A percentile compares a stretch with the other conserved stretches of the same genome.
Conservation (phyloP, 208 protist species). For the Naegleria fowleri region DNA sequence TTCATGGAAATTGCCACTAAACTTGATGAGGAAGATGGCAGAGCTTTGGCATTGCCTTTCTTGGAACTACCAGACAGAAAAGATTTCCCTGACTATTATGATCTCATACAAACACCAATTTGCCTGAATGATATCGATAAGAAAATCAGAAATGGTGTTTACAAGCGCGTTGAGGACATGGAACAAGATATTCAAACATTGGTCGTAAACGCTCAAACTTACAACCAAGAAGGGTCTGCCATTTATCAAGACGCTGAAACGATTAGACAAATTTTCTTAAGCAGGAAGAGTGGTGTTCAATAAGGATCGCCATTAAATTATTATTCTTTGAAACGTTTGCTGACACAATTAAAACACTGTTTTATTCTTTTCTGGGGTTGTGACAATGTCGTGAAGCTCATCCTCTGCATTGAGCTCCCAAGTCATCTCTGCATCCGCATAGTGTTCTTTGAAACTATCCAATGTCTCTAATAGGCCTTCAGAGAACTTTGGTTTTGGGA, state of each 20-base stretch:
- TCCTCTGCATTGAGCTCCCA: background rate
- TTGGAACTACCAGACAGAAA: background rate
- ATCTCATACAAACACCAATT: background rate
- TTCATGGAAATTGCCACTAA: background rate
- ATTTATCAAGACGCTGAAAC: background rate
- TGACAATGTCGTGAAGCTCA: background rate
- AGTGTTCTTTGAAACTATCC: background rate
- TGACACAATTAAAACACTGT: too few species aligned
- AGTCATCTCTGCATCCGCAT: background rate
- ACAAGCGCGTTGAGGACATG: background rate
- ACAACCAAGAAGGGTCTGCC: background rate
- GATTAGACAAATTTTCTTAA: background rate
- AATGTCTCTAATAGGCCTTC: background rate
- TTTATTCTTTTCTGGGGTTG: too few species aligned
- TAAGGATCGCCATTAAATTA: too few species aligned
- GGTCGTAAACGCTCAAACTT: background rate
- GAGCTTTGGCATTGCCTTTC: background rate
- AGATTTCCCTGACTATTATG: slow-evolving; percentile 16
- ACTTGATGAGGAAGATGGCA: background rate
- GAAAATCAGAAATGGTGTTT: background rate
- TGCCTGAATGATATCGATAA: background rate
- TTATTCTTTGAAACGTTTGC: too few species aligned
- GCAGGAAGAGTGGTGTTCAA: background rate
- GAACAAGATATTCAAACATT: slow-evolving; percentile 12
- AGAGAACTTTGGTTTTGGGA: background rate